Percentiles rank a stretch among this genome's conserved stretches.
Evolutionary conservation across 2,329 filamentous ascomycete genomes (phyloP).

Genomic region (Colletotrichum sp.): DNA sequence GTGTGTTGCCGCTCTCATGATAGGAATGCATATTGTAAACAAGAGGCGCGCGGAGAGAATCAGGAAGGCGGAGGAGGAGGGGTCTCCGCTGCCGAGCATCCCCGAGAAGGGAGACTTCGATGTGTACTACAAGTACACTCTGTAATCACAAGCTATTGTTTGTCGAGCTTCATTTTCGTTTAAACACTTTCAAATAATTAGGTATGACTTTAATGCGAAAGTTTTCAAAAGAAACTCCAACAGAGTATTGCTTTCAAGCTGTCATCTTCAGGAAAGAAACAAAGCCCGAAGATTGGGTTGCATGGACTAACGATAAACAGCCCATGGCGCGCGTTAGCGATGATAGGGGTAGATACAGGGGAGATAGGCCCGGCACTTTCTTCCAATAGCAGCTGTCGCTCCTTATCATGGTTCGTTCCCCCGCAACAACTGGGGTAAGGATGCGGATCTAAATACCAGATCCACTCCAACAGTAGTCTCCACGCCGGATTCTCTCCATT

Average conservation of each 20-base stretch:
- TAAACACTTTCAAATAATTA: neutral
- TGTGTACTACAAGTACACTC: neutral
- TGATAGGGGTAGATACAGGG: neutral
- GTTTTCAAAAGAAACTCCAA: neutral
- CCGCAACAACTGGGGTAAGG: neutral
- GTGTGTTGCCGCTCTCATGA: slow-evolving; percentile 29
- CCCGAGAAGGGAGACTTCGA: neutral
- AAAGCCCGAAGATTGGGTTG: neutral
- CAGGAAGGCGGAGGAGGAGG: neutral
- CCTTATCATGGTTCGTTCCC: neutral
- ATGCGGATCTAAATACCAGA: neutral
- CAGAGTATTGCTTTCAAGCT: neutral
- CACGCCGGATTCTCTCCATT: neutral
- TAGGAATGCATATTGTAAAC: slow-evolving; percentile 30
- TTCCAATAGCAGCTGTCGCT: neutral
- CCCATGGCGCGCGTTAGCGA: neutral
- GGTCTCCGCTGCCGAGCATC: neutral
- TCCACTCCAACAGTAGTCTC: neutral
- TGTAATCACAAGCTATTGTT: slow-evolving; percentile 12
- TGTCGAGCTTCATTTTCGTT: neutral
- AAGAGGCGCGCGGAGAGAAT: slow-evolving; percentile 25
- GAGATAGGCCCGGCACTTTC: neutral
- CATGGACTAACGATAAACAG: neutral
- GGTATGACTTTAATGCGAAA: rapidly evolving
- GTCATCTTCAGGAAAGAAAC: neutral